Evolutionary conservation across 345 rosid genomes (phyloP), one percentile per base, ranked within the genome.

Genomic region (Hibiscus tridactylites): DNA sequence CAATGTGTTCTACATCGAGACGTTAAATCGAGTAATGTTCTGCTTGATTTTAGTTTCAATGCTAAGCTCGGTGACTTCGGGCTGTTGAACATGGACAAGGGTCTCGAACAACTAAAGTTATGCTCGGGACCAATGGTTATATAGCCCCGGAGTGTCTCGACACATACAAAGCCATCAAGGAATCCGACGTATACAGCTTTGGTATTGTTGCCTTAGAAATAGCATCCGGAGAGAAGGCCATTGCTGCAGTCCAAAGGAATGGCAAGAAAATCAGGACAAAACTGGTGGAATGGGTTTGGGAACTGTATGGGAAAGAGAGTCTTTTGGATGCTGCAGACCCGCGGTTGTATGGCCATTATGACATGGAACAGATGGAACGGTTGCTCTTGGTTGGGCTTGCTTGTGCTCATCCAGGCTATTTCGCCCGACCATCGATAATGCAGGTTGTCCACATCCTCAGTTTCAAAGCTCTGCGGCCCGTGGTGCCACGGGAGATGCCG

Each of bases 61-160:
- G 91, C 75, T 64, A 88, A 84, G 82, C 84, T 90, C 1, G 87
- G 89, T 10, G 93, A 88, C 75, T 88, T 90, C 3, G 90, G 91
- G 26, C 72, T 90, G 81, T 82, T 77, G 85, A 86, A 70, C 90
- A 81, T 15, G 83, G 80, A 54, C 19, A 82, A 1, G 80, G 81
- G 7, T 80, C 85, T 0, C 80, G 54, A 47, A 86, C 88, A 0
- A 86, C 92, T 0, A 78, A 8, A 26, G 60, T 81, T 29, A 8
- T 83, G 57, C 85, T 88, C 0, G 87, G 84, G 1, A 90, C 88
- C 0, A 69, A 81, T 0, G 87, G 86, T 3, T 85, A 88, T 70
- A 9, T 88, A 70, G 81, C 91, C 31, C 91, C 82, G 0, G 90
- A 90, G 53, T 90, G 80, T 33, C 31, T 84, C 12, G 70, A 66